A percentile compares a stretch with the other conserved stretches of the same genome.
Evolutionary conservation across 2,329 filamentous ascomycete genomes (phyloP).

Genomic region (Endoconidiophora laricicola): DNA sequence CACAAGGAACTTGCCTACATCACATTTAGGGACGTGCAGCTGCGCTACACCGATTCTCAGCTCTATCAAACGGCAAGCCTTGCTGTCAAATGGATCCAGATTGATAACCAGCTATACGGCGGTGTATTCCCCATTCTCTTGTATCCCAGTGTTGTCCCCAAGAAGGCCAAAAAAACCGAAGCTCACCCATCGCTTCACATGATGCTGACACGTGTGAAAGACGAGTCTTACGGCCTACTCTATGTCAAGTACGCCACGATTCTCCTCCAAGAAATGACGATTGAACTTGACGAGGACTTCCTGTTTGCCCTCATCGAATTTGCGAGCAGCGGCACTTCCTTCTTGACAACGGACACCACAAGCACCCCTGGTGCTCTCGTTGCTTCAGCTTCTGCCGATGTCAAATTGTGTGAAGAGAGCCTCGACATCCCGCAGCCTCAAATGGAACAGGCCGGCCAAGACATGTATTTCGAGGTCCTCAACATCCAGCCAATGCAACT

Average conservation of each 20-base stretch:
- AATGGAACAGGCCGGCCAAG: conserved; percentile 67
- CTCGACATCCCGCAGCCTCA: conserved; percentile 86
- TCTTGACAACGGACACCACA: conserved; percentile 36
- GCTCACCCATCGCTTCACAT: conserved; percentile 87
- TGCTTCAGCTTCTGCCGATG: conserved; percentile 31
- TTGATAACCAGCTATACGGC: conserved; percentile 96
- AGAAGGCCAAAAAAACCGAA: conserved; percentile 91
- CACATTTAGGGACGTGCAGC: conserved; percentile 76
- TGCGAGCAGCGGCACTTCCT: conserved; percentile 70
- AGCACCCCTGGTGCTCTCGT: conserved; percentile 6
- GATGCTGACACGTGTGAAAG: conserved; percentile 87
- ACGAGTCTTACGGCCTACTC: conserved; percentile 91
- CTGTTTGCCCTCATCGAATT: conserved; percentile 94
- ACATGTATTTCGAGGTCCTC: conserved; percentile 94
- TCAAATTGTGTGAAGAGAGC: conserved; percentile 73
- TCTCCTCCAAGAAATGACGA: conserved; percentile 89
- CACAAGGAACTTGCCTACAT: conserved; percentile 85
- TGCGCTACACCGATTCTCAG: conserved; percentile 85
- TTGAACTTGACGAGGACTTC: conserved; percentile 96
- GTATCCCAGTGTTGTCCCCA: conserved; percentile 93
- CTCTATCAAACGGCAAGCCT: conserved; percentile 83
- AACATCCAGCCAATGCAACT: conserved; percentile 98
- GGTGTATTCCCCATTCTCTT: conserved; percentile 95
- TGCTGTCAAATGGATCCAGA: conserved; percentile 95
- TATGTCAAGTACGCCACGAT: conserved; percentile 98